Conservation (phyloP, 495 filamentous ascomycete genomes). For the Acidiella bohemica region DNA sequence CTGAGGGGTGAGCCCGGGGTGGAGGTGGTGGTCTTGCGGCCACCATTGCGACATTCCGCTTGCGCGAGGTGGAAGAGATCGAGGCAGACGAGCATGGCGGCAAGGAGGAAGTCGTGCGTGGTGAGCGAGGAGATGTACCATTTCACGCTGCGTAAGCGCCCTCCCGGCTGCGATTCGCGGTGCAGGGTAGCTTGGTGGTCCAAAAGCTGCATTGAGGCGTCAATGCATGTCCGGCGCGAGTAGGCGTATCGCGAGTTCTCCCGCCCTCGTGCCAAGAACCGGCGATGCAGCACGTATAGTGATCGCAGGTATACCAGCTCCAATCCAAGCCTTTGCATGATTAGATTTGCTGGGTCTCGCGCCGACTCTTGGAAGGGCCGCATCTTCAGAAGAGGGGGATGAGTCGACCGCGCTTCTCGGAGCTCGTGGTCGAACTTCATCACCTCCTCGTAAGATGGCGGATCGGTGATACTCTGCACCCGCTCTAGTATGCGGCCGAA, state of each 20-base stretch:
- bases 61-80: conserved; percentile 47
- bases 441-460: conserved; percentile 62
- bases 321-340: conserved; percentile 69
- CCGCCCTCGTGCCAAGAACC: conserved; percentile 58
- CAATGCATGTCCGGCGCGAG: conserved; percentile 69
- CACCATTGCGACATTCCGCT: conserved; percentile 22
- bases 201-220: conserved; percentile 63
- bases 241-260: conserved; percentile 63
- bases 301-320: conserved; percentile 75
- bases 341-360: conserved; percentile 58
- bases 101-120: conserved; percentile 70
- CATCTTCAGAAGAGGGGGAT: conserved; percentile 58
- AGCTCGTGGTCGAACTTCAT: conserved; percentile 61
- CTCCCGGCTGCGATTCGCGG: conserved; percentile 58
- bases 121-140: conserved; percentile 70
- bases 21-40: conserved; percentile 15
- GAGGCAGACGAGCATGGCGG: conserved; percentile 76
- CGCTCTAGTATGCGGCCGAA: conserved; percentile 49
- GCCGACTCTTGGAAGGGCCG: conserved; percentile 58
- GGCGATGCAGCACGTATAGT: conserved; percentile 70
- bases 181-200: conserved; percentile 63
- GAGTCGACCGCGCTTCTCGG: conserved; percentile 48
- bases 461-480: conserved; percentile 34
- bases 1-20: conserved; percentile 28
- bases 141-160: conserved; percentile 55